A percentile compares a stretch with the other conserved stretches of the same genome.
phyloP scores from a whole-genome alignment of 225 moss, liverwort and hornwort genomes.

The Bryum argenteum region DNA sequence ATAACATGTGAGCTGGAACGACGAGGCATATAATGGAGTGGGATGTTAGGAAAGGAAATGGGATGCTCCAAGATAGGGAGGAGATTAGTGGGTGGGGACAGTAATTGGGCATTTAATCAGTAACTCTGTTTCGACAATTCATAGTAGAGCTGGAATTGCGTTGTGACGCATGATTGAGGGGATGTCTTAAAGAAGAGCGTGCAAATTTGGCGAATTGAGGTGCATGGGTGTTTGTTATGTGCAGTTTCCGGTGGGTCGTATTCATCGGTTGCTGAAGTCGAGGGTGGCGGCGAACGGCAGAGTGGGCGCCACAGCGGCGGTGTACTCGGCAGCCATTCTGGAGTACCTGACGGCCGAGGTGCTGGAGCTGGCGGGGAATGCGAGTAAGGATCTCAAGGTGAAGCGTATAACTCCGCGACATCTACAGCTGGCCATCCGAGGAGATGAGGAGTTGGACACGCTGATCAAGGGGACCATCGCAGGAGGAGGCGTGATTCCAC shows the following conservation, averaged over 20 bases:
- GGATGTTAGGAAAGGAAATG: background rate
- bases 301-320: slow-evolving; percentile 88
- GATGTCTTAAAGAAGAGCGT: accelerated
- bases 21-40: background rate
- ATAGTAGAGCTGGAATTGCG: background rate
- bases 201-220: background rate
- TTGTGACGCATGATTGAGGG: background rate
- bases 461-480: slow-evolving; percentile 90
- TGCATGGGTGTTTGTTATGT: background rate
- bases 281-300: slow-evolving; percentile 87
- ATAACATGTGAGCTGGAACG: background rate
- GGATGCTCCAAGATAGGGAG: background rate
- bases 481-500: slow-evolving; percentile 79
- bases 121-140: accelerated
- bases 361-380: slow-evolving; percentile 89
- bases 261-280: slow-evolving; percentile 82
- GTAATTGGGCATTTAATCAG: background rate
- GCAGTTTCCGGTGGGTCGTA: slow-evolving; percentile 96
- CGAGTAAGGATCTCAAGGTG: slow-evolving; percentile 93
- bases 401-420: slow-evolving; percentile 92
- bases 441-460: slow-evolving; percentile 77
- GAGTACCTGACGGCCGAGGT: slow-evolving; percentile 94
- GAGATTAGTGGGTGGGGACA: background rate
- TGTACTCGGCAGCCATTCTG: slow-evolving; percentile 87
- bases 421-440: slow-evolving; percentile 85